phyloP scores from a whole-genome alignment of 148 eudicot genomes.

The Chenopodium berlandieri region DNA sequence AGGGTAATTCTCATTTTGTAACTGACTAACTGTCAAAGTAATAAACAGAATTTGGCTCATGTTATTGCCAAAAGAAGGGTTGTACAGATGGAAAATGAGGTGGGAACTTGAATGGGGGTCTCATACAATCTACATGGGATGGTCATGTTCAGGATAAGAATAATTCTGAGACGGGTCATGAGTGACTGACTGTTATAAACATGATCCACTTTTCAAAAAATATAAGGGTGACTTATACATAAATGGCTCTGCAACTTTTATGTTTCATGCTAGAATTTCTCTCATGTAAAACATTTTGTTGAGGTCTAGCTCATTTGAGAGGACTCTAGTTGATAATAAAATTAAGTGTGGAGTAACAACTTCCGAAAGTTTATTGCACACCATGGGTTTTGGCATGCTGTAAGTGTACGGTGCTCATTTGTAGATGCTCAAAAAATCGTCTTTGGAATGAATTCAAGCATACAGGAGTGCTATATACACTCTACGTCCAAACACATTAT shows the following conservation, averaged over 20 bases:
- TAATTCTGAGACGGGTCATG: background rate
- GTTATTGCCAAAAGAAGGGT: background rate
- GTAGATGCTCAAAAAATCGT: background rate
- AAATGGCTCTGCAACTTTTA: too few relatives aligned
- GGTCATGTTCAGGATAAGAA: background rate
- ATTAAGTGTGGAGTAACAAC: too few relatives aligned
- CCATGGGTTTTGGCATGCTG: background rate
- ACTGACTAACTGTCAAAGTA: background rate
- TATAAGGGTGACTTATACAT: background rate
- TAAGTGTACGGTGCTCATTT: too few relatives aligned
- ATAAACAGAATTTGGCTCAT: background rate
- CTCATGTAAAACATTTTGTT: background rate
- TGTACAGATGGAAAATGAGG: background rate
- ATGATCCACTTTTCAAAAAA: background rate
- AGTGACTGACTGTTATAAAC: background rate
- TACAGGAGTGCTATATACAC: too few relatives aligned
- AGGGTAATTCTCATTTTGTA: background rate
- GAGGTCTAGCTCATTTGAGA: background rate
- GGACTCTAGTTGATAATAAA: background rate
- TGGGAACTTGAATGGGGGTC: too few relatives aligned
- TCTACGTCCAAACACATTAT: too few relatives aligned
- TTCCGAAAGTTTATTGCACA: background rate
- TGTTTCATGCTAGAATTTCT: background rate
- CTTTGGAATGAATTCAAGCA: background rate
- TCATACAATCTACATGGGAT: too few relatives aligned